Conservation (phyloP, 768 basidiomycete genomes). For the Suillus lakei region DNA sequence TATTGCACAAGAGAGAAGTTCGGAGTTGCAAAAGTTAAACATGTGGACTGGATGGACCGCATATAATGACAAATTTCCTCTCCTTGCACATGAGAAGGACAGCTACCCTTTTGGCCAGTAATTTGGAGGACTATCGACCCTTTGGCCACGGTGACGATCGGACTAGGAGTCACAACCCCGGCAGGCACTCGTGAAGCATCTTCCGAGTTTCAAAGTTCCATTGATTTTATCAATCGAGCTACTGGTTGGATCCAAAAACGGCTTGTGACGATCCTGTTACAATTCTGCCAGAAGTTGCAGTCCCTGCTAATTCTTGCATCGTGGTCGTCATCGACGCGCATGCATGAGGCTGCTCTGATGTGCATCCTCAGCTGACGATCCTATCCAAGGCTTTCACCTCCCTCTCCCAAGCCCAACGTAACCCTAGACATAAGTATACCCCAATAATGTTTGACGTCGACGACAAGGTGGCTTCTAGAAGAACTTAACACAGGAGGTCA, state of each 20-base stretch:
- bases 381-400: neutral
- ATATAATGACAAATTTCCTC: too few species aligned
- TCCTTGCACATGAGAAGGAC: neutral
- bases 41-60: too few species aligned
- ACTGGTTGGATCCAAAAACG: too few species aligned
- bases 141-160: neutral
- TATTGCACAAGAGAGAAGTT: too few species aligned
- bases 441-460: neutral
- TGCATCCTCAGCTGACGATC: too few species aligned
- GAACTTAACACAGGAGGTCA: neutral
- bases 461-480: neutral
- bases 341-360: too few species aligned
- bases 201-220: neutral
- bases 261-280: neutral
- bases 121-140: neutral
- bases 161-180: neutral
- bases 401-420: neutral
- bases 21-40: too few species aligned
- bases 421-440: neutral
- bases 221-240: too few species aligned
- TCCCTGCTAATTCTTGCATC: too few species aligned
- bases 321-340: too few species aligned
- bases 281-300: neutral
- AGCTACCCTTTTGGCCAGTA: neutral
- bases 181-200: neutral